Evolutionary conservation across 2,329 filamentous ascomycete species (phyloP), one percentile per base, ranked within the genome.

Genomic region (Botryotinia narcissicola): DNA sequence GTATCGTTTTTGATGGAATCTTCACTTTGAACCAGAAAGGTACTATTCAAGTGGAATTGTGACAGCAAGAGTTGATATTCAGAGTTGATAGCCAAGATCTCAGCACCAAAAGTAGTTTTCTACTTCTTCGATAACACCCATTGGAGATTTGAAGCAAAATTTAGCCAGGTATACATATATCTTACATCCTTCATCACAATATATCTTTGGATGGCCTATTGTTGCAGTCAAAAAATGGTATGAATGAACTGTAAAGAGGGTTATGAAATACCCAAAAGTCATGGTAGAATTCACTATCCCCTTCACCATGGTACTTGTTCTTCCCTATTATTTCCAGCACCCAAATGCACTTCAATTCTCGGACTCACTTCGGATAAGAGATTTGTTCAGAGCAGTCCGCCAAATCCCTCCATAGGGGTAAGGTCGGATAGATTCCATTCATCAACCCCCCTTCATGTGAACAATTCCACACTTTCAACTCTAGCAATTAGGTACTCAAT

Each of bases 361-460:
- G 25, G 46, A 5, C 6, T 48, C 29, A 66, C 46, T 66, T 66
- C 32, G 63, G 14, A 37, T 44, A 66, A 66, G 63, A 29, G 46
- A 48, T 37, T 22, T 20, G 12, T 32, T 66, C 42, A 12, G 29
- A n/a, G 32, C 63, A 1, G 4, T 25, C 20, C 12, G 16, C 18
- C 29, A 66, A 66, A 48, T 29, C 29, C 14, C 63, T 48, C 48
- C 44, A 48, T 48, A 48, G 44, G 63, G 42, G 42, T 48, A 14
- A 35, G 63, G 29, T 48, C 42, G 22, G 22, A 16, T 22, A 48
- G 10, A 66, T 14, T 48, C 6, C 4, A 16, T 48, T 35, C 63
- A 66, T 66, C 44, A 48, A 66, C n/a, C 32, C 44, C 22, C 63
- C 44, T 51, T 40, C 32, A 67, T 66, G 46, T 66, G 7, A 51